phyloP scores from a whole-genome alignment of 2,329 filamentous ascomycete species.

The Hypoxylon sp. region DNA sequence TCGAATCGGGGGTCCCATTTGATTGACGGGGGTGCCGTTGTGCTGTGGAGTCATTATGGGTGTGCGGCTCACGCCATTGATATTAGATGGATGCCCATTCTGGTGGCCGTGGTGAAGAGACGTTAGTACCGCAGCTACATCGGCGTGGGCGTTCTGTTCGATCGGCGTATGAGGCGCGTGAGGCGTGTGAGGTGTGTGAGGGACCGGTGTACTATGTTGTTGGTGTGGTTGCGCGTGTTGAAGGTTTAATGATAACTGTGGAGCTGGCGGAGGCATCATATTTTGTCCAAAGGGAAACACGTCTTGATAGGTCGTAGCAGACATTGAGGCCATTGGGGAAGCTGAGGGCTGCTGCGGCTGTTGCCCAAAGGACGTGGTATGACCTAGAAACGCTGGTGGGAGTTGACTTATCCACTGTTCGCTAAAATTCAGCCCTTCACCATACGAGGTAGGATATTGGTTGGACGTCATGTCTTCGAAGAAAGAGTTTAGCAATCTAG shows the following conservation, averaged over 20 bases:
- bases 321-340: constrained; percentile 48
- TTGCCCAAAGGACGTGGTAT: constrained; percentile 72
- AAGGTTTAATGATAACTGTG: constrained; percentile 44
- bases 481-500: constrained; percentile 69
- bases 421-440: constrained; percentile 64
- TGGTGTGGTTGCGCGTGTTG: constrained; percentile 49
- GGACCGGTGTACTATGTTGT: constrained; percentile 37
- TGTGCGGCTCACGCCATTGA: constrained; percentile 37
- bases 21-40: constrained; percentile 36
- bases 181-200: constrained; percentile 37
- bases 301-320: constrained; percentile 47
- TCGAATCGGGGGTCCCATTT: constrained; percentile 38
- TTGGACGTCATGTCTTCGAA: constrained; percentile 68
- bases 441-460: constrained; percentile 64
- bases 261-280: constrained; percentile 49
- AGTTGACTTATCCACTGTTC: constrained; percentile 68
- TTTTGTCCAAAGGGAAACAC: constrained; percentile 48
- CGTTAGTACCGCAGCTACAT: constrained; percentile 51
- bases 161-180: constrained; percentile 34
- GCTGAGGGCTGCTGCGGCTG: constrained; percentile 56
- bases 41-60: constrained; percentile 41
- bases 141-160: constrained; percentile 47
- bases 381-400: constrained; percentile 75
- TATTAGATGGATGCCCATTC: constrained; percentile 37
- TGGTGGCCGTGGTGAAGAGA: constrained; percentile 49